Percentiles rank a stretch among this genome's conserved stretches.
phyloP scores from a whole-genome alignment of 768 basidiomycete species.

The Floccularia luteovirens region DNA sequence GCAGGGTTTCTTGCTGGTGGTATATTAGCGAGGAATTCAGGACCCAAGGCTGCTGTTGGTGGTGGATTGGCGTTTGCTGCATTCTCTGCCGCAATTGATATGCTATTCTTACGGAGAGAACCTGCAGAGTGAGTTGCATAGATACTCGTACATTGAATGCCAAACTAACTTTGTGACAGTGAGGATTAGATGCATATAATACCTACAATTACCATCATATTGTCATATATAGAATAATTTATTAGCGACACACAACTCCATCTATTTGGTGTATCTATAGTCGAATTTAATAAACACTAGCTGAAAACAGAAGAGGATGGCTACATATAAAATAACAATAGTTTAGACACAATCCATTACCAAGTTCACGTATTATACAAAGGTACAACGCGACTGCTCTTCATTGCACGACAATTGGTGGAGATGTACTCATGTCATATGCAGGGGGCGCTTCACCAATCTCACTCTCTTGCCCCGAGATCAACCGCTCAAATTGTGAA shows the following conservation, averaged over 20 bases:
- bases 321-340: neutral
- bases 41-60: conserved; percentile 79
- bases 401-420: neutral
- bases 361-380: neutral
- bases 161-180: neutral
- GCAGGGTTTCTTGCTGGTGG: conserved; percentile 88
- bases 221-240: conserved; percentile 13
- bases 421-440: conserved; percentile 33
- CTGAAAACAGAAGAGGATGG: neutral
- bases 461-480: conserved; percentile 77
- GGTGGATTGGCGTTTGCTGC: conserved; percentile 91
- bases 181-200: neutral
- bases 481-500: conserved; percentile 66
- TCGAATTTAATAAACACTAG: conserved; percentile 9
- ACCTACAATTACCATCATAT: neutral
- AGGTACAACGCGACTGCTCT: no score
- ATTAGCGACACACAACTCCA: conserved; percentile 9
- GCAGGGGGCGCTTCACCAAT: conserved; percentile 80
- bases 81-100: conserved; percentile 87
- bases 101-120: conserved; percentile 68
- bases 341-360: neutral
- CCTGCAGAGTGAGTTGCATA: conserved; percentile 60
- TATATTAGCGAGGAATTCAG: conserved; percentile 79
- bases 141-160: conserved; percentile 1
- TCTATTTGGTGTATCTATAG: conserved; percentile 16